These are phyloP conservation scores for Osmanthus fragrans DNA, from an alignment of 257 asterid species.

Conservation along the genomic window DNA sequence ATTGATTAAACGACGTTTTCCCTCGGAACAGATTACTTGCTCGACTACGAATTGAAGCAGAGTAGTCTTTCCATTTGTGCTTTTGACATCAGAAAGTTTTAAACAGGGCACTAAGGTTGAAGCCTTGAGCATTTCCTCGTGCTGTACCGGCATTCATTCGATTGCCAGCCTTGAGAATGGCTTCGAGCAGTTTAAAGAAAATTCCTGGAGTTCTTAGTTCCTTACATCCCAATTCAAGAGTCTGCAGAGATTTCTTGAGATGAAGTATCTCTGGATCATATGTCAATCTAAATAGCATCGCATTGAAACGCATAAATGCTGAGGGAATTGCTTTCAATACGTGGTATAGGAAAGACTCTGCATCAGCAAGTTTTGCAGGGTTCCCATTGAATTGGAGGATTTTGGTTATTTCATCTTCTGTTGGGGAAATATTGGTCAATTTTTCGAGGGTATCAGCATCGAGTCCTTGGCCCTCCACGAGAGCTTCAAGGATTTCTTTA, in stretches of 20 bases:
- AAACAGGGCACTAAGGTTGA: slow-evolving; percentile 60
- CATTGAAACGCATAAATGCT: slow-evolving; percentile 60
- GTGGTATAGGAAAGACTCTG: slow-evolving; percentile 79
- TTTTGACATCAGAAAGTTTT: slow-evolving; percentile 64
- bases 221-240: slow-evolving; percentile 66
- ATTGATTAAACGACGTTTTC: slow-evolving; percentile 40
- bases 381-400: slow-evolving; percentile 63
- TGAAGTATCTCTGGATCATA: slow-evolving; percentile 69
- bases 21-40: slow-evolving; percentile 73
- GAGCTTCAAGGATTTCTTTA: slow-evolving; percentile 61
- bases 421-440: slow-evolving; percentile 66
- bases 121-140: slow-evolving; percentile 84
- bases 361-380: slow-evolving; percentile 68
- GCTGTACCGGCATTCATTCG: slow-evolving; percentile 81
- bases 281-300: slow-evolving; percentile 68
- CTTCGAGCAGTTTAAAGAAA: slow-evolving; percentile 76
- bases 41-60: slow-evolving; percentile 83
- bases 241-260: slow-evolving; percentile 65
- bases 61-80: slow-evolving; percentile 74
- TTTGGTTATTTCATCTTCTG: slow-evolving; percentile 61
- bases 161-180: slow-evolving; percentile 86
- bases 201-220: slow-evolving; percentile 61
- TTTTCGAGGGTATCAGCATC: slow-evolving; percentile 67
- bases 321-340: slow-evolving; percentile 70
- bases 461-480: slow-evolving; percentile 66